Evolutionary conservation across 306 rosid genomes (phyloP), one percentile per base, ranked within the genome.

Genomic region (Ormosia semicastrata): DNA sequence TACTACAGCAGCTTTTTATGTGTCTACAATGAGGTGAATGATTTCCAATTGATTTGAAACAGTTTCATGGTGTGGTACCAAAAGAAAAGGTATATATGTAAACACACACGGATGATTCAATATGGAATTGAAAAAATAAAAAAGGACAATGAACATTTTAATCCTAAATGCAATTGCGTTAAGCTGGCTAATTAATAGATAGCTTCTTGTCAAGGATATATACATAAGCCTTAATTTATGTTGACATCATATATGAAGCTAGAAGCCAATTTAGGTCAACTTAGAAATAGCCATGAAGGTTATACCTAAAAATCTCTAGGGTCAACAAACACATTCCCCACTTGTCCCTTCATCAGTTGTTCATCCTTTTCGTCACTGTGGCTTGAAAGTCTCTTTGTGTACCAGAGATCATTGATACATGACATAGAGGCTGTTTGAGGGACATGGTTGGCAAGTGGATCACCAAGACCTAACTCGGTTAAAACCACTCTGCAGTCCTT

Each of bases 261-360:
- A 43, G 56, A 71, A 71, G 46, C 59, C 40, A 59, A 59, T 46
- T 49, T 63, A 63, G 63, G 62, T 34, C 30, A 49, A 47, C 53
- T 50, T 39, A 77, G 5, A 18, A 77, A 1, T 36, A 60, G 11
- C 53, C 54, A 3, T 8, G 41, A 33, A 60, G 17, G 7, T 40
- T 30, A 36, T 46, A 53, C 49, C 86, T 88, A 92, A 66, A 92
- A 91, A 33, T 92, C 97, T 72, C 93, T 91, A 69, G 97, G 97
- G 82, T 92, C 97, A 46, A 91, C 90, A 78, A 91, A 88, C 58
- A 88, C 92, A 80, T 89, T 88, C 76, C 88, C 91, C 1, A 87
- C 52, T 75, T 82, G 86, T 75, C 87, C 90, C 79, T 83, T 82
- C 81, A 82, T 44, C 24, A 84, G 49, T 77, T 80, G 3, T 74